Conservation (phyloP, 306 rosid genomes). For the Potentilla sterilis region DNA sequence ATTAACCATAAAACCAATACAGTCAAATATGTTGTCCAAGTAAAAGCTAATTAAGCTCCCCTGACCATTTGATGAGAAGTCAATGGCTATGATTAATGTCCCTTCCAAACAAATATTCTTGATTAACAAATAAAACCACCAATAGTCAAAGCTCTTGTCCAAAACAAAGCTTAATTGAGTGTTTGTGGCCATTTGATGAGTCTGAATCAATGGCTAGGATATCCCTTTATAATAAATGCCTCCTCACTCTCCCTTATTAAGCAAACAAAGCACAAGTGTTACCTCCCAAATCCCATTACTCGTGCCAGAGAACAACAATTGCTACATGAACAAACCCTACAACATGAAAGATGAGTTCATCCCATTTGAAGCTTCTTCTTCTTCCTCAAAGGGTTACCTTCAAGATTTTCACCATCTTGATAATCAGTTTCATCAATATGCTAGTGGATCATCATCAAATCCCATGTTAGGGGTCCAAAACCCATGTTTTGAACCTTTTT, state of each 20-base stretch:
- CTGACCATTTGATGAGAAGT: slow-evolving; percentile 43
- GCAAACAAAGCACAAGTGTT: slow-evolving; percentile 24
- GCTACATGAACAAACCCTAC: slow-evolving; percentile 27
- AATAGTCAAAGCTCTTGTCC: slow-evolving; percentile 7
- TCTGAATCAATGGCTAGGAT: slow-evolving; percentile 24
- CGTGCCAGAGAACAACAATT: slow-evolving; percentile 31
- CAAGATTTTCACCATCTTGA: slow-evolving; percentile 68
- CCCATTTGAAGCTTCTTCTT: slow-evolving; percentile 43
- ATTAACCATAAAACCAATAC: neutral
- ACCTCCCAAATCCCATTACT: slow-evolving; percentile 32
- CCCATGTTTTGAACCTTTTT: slow-evolving; percentile 38
- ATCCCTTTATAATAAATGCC: slow-evolving; percentile 33
- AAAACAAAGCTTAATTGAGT: slow-evolving; percentile 20
- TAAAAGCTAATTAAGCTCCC: slow-evolving; percentile 29
- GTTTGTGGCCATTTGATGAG: slow-evolving; percentile 43
- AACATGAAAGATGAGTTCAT: slow-evolving; percentile 39
- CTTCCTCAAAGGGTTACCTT: slow-evolving; percentile 47
- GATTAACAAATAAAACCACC: neutral
- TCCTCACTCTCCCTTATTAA: slow-evolving; percentile 42
- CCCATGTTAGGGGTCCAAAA: slow-evolving; percentile 39
- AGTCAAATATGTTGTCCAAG: slow-evolving; percentile 5
- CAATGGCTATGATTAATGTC: slow-evolving; percentile 22
- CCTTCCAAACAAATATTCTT: slow-evolving; percentile 19
- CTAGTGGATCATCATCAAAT: slow-evolving; percentile 49
- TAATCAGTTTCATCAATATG: slow-evolving; percentile 19